Base-by-base conservation (phyloP, 2,329 filamentous ascomycete species). In the Aspergillus thermomutatus region DNA sequence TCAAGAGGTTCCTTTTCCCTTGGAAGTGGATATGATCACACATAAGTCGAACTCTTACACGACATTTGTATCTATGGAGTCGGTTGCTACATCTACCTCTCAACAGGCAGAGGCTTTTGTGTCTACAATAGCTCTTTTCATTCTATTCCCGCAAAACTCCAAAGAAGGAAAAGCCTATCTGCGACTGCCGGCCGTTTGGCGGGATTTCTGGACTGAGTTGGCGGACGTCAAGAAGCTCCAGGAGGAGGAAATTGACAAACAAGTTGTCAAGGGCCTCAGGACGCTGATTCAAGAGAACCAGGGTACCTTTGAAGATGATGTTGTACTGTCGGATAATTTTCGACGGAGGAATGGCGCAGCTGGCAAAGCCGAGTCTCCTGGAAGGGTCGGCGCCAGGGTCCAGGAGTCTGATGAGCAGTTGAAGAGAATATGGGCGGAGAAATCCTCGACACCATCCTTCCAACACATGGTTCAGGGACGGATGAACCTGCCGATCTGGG, bases 101-200 rank as follows among this genome's bases (percentile, higher is more conserved):
- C 86, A 87, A 61, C 92, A 99, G 70, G 95, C 94, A 5, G 92
- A 97, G 72, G 87, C 88, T 1, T 97, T 88, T 64, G 83, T 94
- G 45, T 90, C 92, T 5, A 96, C 92, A 0, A 81, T 85, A 11
- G 91, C 89, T 1, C 77, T 99, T 1, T 97, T 96, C 70, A 82
- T 90, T 43, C 80, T 96, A 0, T 96, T 92, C 62, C 85, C 86
- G 1, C 82, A 84, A n/a, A 90, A 87, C 17, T 75, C 84, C 0
- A 94, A 91, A 65, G 93, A 97, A 67, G 91, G 95, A 61, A 97
- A 95, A 71, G 84, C 91, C 2, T 88, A 88, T 57, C 72, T 96
- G 60, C 84, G 90, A 51, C 79, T 99, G 17, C 91, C 92, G 3
- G 80, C 87, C 0, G 81, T 84, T 1, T 99, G 91, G 89, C 87